Conservation (phyloP, 2,329 filamentous ascomycete species). For the Diaporthe humulicola region DNA sequence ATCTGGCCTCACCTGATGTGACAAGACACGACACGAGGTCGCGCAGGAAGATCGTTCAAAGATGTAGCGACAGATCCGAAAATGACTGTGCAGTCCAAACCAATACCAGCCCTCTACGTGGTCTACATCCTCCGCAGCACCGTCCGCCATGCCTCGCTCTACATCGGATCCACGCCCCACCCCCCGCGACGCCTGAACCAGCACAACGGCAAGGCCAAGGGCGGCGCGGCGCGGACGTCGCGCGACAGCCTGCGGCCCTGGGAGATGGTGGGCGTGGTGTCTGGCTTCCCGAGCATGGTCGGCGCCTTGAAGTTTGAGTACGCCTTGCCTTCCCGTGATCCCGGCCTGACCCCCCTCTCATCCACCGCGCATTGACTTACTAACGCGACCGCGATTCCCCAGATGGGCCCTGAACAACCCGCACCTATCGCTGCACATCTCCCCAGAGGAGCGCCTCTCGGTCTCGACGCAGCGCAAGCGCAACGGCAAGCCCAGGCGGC, state of each 20-base stretch:
- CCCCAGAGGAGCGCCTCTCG: constrained; percentile 71
- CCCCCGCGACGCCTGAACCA: constrained; percentile 87
- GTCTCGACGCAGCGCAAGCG: constrained; percentile 64
- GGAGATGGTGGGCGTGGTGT: constrained; percentile 90
- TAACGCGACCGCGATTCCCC: neutral
- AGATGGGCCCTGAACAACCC: constrained; percentile 96
- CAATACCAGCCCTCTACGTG: constrained; percentile 90
- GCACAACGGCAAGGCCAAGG: constrained; percentile 88
- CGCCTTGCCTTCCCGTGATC: constrained; percentile 45
- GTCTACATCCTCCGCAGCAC: constrained; percentile 94
- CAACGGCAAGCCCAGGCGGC: constrained; percentile 68
- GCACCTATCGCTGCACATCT: constrained; percentile 83
- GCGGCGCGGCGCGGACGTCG: constrained; percentile 85
- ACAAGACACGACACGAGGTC: neutral
- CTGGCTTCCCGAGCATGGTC: constrained; percentile 88
- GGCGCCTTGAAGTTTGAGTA: constrained; percentile 96
- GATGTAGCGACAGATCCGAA: constrained; percentile 38
- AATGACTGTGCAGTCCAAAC: constrained; percentile 62
- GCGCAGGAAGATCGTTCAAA: neutral
- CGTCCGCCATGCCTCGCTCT: constrained; percentile 77
- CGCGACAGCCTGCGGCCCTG: constrained; percentile 80
- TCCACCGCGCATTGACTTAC: neutral
- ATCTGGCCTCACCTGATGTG: neutral
- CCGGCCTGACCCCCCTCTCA: too few species aligned
- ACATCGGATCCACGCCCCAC: constrained; percentile 93